Evolutionary conservation across 768 basidiomycete species (phyloP).

Genomic region (Boletus sp.): DNA sequence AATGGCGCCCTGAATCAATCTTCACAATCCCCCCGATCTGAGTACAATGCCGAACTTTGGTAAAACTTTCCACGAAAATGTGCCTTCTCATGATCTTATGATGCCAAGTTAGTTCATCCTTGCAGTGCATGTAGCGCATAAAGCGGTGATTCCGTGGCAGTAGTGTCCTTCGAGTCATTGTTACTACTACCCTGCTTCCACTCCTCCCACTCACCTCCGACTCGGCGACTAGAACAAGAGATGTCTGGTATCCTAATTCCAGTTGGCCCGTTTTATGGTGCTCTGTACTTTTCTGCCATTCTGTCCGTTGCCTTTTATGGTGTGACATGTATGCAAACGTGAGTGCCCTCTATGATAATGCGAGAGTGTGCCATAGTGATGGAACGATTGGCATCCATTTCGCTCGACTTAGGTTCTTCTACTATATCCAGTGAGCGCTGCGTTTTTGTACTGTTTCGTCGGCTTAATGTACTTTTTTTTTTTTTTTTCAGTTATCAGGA

Average conservation of each 20-base stretch:
- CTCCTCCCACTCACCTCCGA: neutral
- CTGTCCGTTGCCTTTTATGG: conserved; percentile 1
- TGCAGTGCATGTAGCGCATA: neutral
- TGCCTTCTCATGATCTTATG: neutral
- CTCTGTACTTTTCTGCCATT: conserved; percentile 2
- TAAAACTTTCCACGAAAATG: neutral
- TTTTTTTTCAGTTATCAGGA: neutral
- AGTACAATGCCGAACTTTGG: neutral
- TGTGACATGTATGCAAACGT: conserved; percentile 6
- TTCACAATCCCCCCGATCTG: too few species aligned
- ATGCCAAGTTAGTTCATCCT: neutral
- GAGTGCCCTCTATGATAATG: neutral
- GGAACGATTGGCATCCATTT: neutral
- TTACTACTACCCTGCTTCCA: neutral
- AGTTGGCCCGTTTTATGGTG: neutral
- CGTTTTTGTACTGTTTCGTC: neutral
- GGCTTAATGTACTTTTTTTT: neutral
- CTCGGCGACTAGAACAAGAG: neutral
- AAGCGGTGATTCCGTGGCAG: neutral
- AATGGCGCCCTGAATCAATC: too few species aligned
- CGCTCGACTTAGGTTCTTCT: neutral
- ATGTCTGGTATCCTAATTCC: neutral
- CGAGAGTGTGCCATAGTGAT: neutral
- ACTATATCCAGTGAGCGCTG: conserved; percentile 5
- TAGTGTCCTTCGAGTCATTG: neutral